Conservation (phyloP, 305 asterid genomes). For the Solanum hybrid region DNA sequence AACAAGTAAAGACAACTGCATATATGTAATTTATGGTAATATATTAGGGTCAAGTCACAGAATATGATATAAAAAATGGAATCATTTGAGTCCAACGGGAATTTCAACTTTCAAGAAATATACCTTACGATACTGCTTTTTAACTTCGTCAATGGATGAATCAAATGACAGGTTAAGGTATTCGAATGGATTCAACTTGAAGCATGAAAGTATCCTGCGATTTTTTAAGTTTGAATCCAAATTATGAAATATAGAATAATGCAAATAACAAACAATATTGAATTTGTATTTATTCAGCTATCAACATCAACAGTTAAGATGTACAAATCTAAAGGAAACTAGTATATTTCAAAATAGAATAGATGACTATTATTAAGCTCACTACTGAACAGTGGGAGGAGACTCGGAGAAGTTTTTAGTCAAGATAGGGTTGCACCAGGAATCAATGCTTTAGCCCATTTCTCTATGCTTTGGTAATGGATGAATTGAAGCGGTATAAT, state of each 20-base stretch:
- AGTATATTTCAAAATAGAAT: neutral
- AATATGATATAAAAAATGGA: neutral
- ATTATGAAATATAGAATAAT: neutral
- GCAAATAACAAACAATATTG: neutral
- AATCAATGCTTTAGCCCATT: neutral
- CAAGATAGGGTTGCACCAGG: neutral
- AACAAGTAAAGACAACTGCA: slow-evolving; percentile 88
- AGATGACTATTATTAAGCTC: neutral
- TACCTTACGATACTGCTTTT: slow-evolving; percentile 94
- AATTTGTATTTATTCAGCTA: neutral
- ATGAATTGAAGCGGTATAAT: neutral
- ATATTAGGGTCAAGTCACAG: neutral
- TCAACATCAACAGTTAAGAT: neutral
- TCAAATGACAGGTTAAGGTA: slow-evolving; percentile 79
- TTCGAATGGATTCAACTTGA: slow-evolving; percentile 93
- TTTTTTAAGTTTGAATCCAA: slow-evolving; percentile 8
- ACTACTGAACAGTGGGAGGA: neutral
- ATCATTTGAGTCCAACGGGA: neutral
- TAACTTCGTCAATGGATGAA: slow-evolving; percentile 68
- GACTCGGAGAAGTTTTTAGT: neutral
- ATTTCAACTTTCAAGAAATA: neutral
- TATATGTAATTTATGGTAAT: slow-evolving; percentile 4
- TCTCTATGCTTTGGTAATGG: neutral
- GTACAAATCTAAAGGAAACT: neutral
- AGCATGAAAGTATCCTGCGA: slow-evolving; percentile 94